Evolutionary conservation across 2,329 filamentous ascomycete genomes (phyloP), one percentile per base, ranked within the genome.

Genomic region (Fusarium xylarioides): DNA sequence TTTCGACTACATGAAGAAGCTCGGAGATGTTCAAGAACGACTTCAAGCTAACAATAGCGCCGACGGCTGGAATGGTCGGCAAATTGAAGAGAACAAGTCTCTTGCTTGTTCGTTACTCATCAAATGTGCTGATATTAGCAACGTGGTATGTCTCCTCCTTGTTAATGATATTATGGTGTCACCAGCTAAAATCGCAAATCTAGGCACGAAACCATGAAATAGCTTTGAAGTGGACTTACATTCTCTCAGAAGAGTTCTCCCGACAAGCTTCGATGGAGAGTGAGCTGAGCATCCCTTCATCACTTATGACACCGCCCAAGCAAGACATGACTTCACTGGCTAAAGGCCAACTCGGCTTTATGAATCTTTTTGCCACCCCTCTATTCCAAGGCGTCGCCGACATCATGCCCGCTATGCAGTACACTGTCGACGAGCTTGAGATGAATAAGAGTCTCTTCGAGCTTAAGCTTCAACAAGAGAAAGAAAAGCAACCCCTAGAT

Each of bases 41-140:
- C 86, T 97, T 16, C 87, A 90, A 44, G 89, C 90, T 43, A 91
- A 90, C 74, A 86, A 90, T 63, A 87, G 86, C 55, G 88, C 90
- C 9, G 91, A 94, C 64, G 89, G 89, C 14, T 98, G 94, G 95
- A 92, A 91, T 68, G 90, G 89, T 10, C 92, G 95, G 74, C 88
- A 92, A 74, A 80, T 92, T 16, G 91, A 96, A 68, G 92, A 95
- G 75, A 89, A 95, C 74, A 93, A 92, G 74, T 91, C 93, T 15
- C 83, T 98, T 52, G 86, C 92, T n/a, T 98, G 96, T 82, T 95
- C 95, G 19, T 85, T 99, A 63, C 85, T 99, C 66, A 98, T 99
- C 83, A 99, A 99, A 82, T 98, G 96, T 80, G 96, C 96, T 43
- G 96, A 99, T 81, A 98, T 99, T 79, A 98, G 95, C 84, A 99